Base-by-base conservation (phyloP, 1,284 basidiomycete genomes). In the Naganishia sp. region DNA sequence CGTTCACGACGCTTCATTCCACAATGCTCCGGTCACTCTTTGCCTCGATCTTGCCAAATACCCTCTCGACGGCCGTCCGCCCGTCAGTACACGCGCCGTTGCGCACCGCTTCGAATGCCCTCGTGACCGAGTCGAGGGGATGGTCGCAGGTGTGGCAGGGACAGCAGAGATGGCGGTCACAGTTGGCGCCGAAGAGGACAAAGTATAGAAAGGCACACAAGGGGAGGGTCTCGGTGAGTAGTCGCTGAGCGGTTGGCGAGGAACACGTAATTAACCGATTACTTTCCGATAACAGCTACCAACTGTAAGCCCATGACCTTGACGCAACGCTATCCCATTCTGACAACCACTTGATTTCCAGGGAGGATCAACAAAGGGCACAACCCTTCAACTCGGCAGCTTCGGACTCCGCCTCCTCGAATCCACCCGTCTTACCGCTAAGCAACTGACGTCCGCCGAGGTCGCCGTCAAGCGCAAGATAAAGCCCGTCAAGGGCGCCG, bases 341-440 rank as follows among this genome's bases (percentile, higher is more conserved):
- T 72, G 77, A 69, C 75, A 73, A 33, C 73, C 71, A 25, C 43
- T 61, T 61, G n/a, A 67, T 67, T 25, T 52, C 7, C 69, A 78
- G 57, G 96, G 95, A 66, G 95, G 96, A 18, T 95, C 92, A 18
- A 90, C 87, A 43, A 92, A 93, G 75, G 96, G 95, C 28, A 96
- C 95, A 10, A 94, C 93, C 0, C 85, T 99, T 36, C 87, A 92
- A 39, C 92, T 88, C 73, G 96, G 94, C 45, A 74, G 75, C 25
- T 99, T 88, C 84, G 96, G 96, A 4, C 86, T 98, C 53, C 83
- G 96, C 48, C 89, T 97, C 23, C 90, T 91, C 73, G 88, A 88
- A 0, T 92, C 92, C 0, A 86, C 86, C 49, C 84, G 94, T 46
- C 81, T 99, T n/a, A 89, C 87, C 6, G 94, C 93, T 0, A 96